Base-by-base conservation (phyloP, 257 asterid genomes). In the Solanum arcanum region DNA sequence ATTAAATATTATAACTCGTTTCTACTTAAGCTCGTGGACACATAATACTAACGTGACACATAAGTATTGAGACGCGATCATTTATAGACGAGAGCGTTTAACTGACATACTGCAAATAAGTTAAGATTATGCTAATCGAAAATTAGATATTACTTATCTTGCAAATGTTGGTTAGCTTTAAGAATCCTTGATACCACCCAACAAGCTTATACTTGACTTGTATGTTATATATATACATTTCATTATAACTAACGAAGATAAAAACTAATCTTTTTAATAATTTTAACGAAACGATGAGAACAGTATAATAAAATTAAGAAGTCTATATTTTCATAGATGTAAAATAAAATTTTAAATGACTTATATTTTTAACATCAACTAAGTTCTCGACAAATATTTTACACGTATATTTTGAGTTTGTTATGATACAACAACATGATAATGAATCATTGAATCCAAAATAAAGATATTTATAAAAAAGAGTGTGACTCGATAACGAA, bases 1-100 rank as follows among this genome's bases (percentile, higher is more conserved):
- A 64, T 12, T n/a, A 64, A n/a, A n/a, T 25, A 1, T 5, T n/a
- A 14, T 2, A 47, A 47, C 16, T 12, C 6, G 47, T 42, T 0
- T 11, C 13, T 42, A 3, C 13, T 42, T 42, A 10, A 3, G 47
- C 47, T 9, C 16, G 18, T 5, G 59, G 1, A 47, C 21, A 14
- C 0, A 0, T 5, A 1, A 14, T 6, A 47, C 8, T 14, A 6
- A 49, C 3, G 4, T 49, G 3, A 0, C 20, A 2, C 0, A 49
- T 47, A 5, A 49, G 7, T 5, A 1, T 49, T 2, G 5, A 47
- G 18, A 15, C 4, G 5, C 3, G 2, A 46, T 46, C 39, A 37
- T 37, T 37, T 37, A 37, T 37, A 37, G 39, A 37, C 25, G 5
- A 2, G 15, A n/a, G 33, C n/a, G 16, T 64, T 64, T 5, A 25